Evolutionary conservation across 257 asterid genomes (phyloP), one percentile per base, ranked within the genome.

Genomic region (Penstemon davidsonii): DNA sequence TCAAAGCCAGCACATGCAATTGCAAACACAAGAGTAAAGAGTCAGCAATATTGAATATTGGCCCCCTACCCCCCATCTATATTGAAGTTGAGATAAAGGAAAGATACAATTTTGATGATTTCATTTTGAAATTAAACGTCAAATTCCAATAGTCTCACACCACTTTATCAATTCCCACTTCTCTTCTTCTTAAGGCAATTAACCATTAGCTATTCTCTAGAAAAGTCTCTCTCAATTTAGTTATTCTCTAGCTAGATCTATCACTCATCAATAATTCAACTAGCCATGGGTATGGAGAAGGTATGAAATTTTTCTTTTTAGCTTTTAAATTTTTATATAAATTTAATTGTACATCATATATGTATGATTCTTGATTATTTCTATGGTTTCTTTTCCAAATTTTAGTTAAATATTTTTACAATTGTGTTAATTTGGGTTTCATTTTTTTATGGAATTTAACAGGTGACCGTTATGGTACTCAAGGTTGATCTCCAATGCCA

Each of bases 401-500:
- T 0, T 25, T 25, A 25, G 33, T 25, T 25, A 25, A 25, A 25
- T 25, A 25, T 25, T 25, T 25, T 25, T 25, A 25, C 33, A 2
- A 25, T 25, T 25, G 33, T 1, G 33, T 15, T 15, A 15, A 15
- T 15, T 15, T 47, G 56, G 56, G 49, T 5, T 25, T 46, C 18
- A 11, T 10, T 49, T 49, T 49, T 44, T 8, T 49, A 11, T 54
- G 25, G 38, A 7, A n/a, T 7, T 44, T 12, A 15, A 55, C 69
- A 88, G 97, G 87, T 77, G 18, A 85, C 96, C 3, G 36, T 44
- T 7, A 92, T 92, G 98, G 69, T 78, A 46, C 89, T 92, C 7
- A 78, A 80, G 81, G 96, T 76, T 66, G 96, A 92, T 83, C 96
- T 92, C 25, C 94, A 92, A 46, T 92, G 98, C 45, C 74, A 90